phyloP scores from a whole-genome alignment of 169 alveolate genomes.

The Eimeria praecox region DNA sequence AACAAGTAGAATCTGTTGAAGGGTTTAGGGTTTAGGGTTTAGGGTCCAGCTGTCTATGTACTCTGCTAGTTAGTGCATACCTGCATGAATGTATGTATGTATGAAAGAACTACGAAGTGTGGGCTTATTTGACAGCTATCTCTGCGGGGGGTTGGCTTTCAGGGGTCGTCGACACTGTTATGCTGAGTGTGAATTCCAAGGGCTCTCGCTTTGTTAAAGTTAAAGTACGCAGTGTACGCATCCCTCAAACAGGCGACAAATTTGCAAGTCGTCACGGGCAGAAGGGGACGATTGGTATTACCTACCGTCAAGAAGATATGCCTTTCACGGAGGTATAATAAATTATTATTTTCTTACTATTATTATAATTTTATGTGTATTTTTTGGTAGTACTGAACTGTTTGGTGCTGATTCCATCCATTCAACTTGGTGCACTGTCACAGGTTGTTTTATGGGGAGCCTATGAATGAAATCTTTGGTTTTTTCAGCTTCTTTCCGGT shows the following conservation, averaged over 20 bases:
- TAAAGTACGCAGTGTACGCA: conserved; percentile 96
- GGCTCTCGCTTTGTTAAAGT: conserved; percentile 98
- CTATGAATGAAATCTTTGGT: not conserved
- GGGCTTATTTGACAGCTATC: too few species aligned
- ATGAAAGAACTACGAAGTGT: too few species aligned
- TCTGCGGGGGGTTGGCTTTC: not conserved
- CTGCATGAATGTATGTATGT: too few species aligned
- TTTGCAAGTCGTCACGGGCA: conserved; percentile 99
- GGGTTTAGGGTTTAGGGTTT: too few species aligned
- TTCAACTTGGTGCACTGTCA: not conserved
- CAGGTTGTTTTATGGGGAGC: not conserved
- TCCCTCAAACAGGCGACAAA: conserved; percentile 99
- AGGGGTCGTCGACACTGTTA: conserved; percentile 97
- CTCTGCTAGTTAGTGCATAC: too few species aligned
- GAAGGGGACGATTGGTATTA: conserved; percentile 99
- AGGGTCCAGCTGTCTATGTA: too few species aligned
- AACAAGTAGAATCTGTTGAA: too few species aligned
- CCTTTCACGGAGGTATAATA: conserved; percentile 95
- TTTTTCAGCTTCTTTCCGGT: not conserved
- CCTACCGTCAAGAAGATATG: conserved; percentile 99
- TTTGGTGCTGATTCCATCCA: too few species aligned
- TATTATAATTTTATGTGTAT: not conserved
- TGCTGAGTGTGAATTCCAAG: conserved; percentile 96
- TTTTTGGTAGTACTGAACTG: too few species aligned
- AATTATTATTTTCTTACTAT: not conserved